Percentiles rank a stretch among this genome's conserved stretches.
Conservation (phyloP, 2,329 filamentous ascomycete genomes). For the Colletotrichum lini region DNA sequence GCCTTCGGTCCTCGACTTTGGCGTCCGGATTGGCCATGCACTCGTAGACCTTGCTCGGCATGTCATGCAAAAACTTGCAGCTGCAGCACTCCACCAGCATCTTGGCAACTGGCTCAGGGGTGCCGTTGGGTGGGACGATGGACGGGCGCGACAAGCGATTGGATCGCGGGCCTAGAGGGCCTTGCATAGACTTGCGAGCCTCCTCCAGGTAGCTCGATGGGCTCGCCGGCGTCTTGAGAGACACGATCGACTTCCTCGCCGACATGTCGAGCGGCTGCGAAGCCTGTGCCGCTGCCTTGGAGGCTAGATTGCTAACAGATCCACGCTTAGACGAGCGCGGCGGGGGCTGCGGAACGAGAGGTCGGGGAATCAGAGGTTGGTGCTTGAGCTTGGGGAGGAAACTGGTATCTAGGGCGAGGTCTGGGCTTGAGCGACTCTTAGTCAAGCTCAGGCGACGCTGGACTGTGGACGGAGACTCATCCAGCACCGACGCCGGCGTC, state of each 20-base stretch:
- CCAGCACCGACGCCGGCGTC: constrained; percentile 6
- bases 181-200: constrained; percentile 36
- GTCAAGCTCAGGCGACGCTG: constrained; percentile 41
- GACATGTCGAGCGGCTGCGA: constrained; percentile 10
- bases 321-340: constrained; percentile 44
- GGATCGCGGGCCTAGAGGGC: constrained; percentile 17
- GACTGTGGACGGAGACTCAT: constrained; percentile 7
- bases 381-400: constrained; percentile 57
- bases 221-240: constrained; percentile 25
- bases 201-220: constrained; percentile 37
- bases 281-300: constrained; percentile 37
- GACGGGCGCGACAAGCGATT: constrained; percentile 32
- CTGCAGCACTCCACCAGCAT: constrained; percentile 76
- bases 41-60: constrained; percentile 75
- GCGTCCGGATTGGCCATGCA: constrained; percentile 74
- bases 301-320: constrained; percentile 23
- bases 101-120: constrained; percentile 66
- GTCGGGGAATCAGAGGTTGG: constrained; percentile 51
- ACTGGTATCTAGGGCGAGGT: constrained; percentile 44
- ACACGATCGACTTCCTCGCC: constrained; percentile 17
- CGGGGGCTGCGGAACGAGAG: constrained; percentile 34
- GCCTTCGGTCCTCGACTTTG: constrained; percentile 64
- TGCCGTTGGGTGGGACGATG: constrained; percentile 31
- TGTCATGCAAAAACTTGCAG: constrained; percentile 76
- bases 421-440: constrained; percentile 47